Conservation (phyloP, 1,139 yeast species). For the Zygoascus hellenicus region DNA sequence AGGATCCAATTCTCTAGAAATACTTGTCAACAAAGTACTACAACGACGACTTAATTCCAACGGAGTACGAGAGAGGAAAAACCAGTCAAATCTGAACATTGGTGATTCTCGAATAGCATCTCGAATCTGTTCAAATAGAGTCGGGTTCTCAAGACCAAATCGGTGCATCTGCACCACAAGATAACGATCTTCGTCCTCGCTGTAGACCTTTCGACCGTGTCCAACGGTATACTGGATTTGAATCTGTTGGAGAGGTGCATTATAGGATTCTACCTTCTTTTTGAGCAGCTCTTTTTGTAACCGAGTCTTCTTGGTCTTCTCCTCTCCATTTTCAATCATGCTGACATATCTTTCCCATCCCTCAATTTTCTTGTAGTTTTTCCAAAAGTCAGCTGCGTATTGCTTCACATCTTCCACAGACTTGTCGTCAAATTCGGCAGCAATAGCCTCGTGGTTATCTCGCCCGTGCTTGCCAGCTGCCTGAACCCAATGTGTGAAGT, state of each 20-base stretch:
- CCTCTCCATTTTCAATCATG: constrained; percentile 88
- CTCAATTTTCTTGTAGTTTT: constrained; percentile 61
- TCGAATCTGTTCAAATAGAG: constrained; percentile 67
- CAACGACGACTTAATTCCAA: constrained; percentile 80
- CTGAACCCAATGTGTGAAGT: constrained; percentile 79
- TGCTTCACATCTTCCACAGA: constrained; percentile 59
- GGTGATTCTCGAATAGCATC: constrained; percentile 70
- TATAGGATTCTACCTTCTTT: constrained; percentile 54
- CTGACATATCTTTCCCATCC: constrained; percentile 79
- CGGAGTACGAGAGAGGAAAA: constrained; percentile 74
- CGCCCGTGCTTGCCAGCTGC: constrained; percentile 79
- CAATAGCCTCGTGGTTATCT: constrained; percentile 51
- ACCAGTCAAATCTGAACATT: constrained; percentile 85
- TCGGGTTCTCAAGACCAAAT: constrained; percentile 67
- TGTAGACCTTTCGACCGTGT: constrained; percentile 77
- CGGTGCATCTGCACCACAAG: constrained; percentile 66
- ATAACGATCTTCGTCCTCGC: constrained; percentile 82
- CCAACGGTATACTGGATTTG: constrained; percentile 79
- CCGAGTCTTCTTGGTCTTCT: constrained; percentile 56
- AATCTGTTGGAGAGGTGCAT: constrained; percentile 72
- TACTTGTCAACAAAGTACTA: constrained; percentile 67
- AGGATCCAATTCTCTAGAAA: constrained; percentile 68
- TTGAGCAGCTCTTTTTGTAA: constrained; percentile 63
- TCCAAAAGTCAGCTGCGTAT: constrained; percentile 74
- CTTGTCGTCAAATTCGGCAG: constrained; percentile 59